These are phyloP conservation scores for Starmera dryadoides DNA, from an alignment of 805 yeast genomes.

Conservation along the genomic window DNA sequence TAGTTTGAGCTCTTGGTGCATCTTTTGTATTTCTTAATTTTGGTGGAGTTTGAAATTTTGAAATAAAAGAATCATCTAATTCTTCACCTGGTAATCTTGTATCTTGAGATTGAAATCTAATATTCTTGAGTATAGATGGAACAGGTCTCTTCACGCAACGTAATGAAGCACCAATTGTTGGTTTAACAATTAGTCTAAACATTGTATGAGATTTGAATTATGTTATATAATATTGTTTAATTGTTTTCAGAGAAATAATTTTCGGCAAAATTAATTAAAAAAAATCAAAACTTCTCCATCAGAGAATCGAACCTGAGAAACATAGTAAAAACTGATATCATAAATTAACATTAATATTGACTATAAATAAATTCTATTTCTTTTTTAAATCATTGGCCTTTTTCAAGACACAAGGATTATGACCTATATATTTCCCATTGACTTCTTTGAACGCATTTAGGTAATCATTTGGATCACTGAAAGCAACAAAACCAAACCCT, in stretches of 20 bases:
- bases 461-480: slow-evolving; percentile 57
- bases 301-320: no score
- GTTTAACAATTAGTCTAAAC: no score
- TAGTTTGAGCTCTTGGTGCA: slow-evolving; percentile 62
- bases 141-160: no score
- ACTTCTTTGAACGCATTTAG: slow-evolving; percentile 64
- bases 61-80: slow-evolving; percentile 40
- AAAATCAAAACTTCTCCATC: no score
- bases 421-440: slow-evolving; percentile 73
- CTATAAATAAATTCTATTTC: background rate
- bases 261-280: no score
- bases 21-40: slow-evolving; percentile 44
- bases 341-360: no score
- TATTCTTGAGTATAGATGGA: background rate
- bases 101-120: slow-evolving; percentile 1
- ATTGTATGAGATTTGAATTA: no score
- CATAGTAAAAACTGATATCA: no score
- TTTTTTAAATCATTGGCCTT: slow-evolving; percentile 37
- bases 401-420: slow-evolving; percentile 62
- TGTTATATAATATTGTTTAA: no score
- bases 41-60: slow-evolving; percentile 63
- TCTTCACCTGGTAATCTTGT: slow-evolving; percentile 43
- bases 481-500: slow-evolving; percentile 75
- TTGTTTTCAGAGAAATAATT: no score
- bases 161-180: no score